Evolutionary conservation across 2,329 filamentous ascomycete species (phyloP).

Genomic region (Penicillium vulpinum): DNA sequence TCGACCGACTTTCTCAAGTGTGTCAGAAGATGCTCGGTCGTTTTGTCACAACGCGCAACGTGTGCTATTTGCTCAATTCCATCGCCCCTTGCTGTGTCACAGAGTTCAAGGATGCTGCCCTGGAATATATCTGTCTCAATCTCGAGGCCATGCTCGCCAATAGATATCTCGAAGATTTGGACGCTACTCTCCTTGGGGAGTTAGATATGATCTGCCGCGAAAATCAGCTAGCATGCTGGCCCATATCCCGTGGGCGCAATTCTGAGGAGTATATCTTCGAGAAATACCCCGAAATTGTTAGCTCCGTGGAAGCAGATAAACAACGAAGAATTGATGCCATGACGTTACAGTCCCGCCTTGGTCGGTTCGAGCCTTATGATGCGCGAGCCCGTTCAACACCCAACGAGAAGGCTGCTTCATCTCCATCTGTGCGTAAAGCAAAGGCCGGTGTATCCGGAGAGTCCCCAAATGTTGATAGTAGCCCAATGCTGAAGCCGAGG

Average conservation of each 20-base stretch:
- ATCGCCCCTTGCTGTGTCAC: slow-evolving; percentile 80
- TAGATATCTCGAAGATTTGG: slow-evolving; percentile 77
- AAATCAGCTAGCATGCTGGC: slow-evolving; percentile 77
- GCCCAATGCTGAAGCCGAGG: slow-evolving; percentile 68
- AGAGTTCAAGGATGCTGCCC: slow-evolving; percentile 80
- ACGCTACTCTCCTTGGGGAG: slow-evolving; percentile 77
- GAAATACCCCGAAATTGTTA: slow-evolving; percentile 48
- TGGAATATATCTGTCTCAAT: slow-evolving; percentile 90
- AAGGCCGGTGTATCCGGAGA: slow-evolving; percentile 46
- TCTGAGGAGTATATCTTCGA: slow-evolving; percentile 57
- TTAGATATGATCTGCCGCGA: slow-evolving; percentile 76
- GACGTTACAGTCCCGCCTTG: slow-evolving; percentile 63
- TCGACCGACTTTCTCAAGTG: slow-evolving; percentile 83
- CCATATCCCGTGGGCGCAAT: slow-evolving; percentile 73
- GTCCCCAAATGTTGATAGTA: slow-evolving; percentile 52
- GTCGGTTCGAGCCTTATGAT: slow-evolving; percentile 66
- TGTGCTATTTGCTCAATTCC: slow-evolving; percentile 79
- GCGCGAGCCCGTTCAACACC: slow-evolving; percentile 62
- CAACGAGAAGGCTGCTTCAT: slow-evolving; percentile 61
- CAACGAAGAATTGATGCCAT: slow-evolving; percentile 74
- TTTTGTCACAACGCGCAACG: slow-evolving; percentile 82
- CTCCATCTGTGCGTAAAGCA: slow-evolving; percentile 45
- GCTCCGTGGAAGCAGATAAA: slow-evolving; percentile 43
- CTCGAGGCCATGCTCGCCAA: slow-evolving; percentile 92
- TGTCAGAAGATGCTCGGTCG: slow-evolving; percentile 82